Evolutionary conservation across 75 land plant species (phyloP), one percentile per base, ranked within the genome.

Genomic region (Cunninghamia lanceolata): DNA sequence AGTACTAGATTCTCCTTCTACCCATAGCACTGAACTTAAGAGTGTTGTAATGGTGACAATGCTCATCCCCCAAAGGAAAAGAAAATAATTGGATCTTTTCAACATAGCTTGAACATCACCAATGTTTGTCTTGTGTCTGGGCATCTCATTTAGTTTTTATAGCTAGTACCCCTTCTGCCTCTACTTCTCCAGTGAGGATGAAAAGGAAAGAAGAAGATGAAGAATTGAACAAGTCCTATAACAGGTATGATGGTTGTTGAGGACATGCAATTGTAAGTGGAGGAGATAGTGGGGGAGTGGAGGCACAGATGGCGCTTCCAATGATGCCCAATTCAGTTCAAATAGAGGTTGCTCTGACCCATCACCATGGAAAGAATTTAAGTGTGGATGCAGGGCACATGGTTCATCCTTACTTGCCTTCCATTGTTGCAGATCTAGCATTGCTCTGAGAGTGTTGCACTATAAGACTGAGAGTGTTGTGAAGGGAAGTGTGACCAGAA

Each of bases 41-140:
- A 35, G 71, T 42, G 32, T 36, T 14, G 25, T 82, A 0, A 85
- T 85, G 82, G 95, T 93, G 83, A 94, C 92, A 79, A 89, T 96
- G 87, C 83, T 94, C 50, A 95, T 96, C n/a, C 46, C 99, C 99
- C 52, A 7, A 38, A 0, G 85, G 86, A 42, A 92, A 90, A 83
- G 94, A 96, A 76, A 14, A 42, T 78, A 96, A 97, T 86, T 97
- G 99, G 99, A 86, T 96, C 81, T 97, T 96, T 88, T 87, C 89
- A 88, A 90, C 97, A 45, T 52, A 82, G 66, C 15, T 85, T 14
- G 97, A 96, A 32, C 97, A 94, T 79, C 88, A 82, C 83, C 92
- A 94, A 50, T 94, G 94, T 85, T 91, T 95, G 86, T 53, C 63
- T 53, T 84, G 84, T 38, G 85, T 88, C 38, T 47, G 82, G n/a